phyloP scores from a whole-genome alignment of 192 early-diverging fungal genomes.

The Lobulomyces angularis region DNA sequence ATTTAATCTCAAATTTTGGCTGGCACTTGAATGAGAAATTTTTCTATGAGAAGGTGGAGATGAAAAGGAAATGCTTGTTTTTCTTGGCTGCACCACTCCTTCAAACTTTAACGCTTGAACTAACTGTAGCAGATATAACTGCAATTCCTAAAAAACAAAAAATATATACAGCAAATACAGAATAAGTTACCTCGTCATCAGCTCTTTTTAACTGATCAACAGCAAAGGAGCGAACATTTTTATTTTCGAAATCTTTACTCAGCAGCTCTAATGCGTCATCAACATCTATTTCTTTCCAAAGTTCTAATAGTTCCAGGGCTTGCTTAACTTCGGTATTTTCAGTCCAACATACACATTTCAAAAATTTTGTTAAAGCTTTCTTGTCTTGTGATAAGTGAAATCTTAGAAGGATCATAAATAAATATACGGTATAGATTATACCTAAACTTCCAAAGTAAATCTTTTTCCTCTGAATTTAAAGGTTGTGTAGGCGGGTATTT shows the following conservation, averaged over 20 bases:
- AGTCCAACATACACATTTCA: slow-evolving; percentile 91
- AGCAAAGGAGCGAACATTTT: slow-evolving; percentile 71
- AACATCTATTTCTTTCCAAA: slow-evolving; percentile 86
- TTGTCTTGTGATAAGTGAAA: slow-evolving; percentile 87
- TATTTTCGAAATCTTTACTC: slow-evolving; percentile 73
- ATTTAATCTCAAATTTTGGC: neutral
- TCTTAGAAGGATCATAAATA: too few relatives aligned
- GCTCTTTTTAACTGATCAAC: slow-evolving; percentile 78
- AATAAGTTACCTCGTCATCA: slow-evolving; percentile 67
- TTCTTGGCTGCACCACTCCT: slow-evolving; percentile 10
- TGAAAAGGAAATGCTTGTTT: slow-evolving; percentile 1
- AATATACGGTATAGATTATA: too few relatives aligned
- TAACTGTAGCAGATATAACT: slow-evolving; percentile 87
- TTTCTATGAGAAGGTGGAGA: too few relatives aligned
- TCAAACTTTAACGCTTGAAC: slow-evolving; percentile 98
- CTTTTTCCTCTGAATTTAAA: slow-evolving; percentile 76
- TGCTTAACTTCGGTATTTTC: slow-evolving; percentile 84
- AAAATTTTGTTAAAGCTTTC: slow-evolving; percentile 92
- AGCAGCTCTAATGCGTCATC: slow-evolving; percentile 94
- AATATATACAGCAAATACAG: neutral
- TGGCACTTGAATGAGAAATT: too few relatives aligned
- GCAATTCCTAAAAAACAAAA: slow-evolving; percentile 54
- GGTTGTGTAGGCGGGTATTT: slow-evolving; percentile 81
- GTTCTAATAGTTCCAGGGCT: slow-evolving; percentile 71
- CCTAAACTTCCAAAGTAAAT: slow-evolving; percentile 96